These are phyloP conservation scores for Acanthamoeba culbertsoni DNA, from an alignment of 208 protist species.

Conservation along the genomic window DNA sequence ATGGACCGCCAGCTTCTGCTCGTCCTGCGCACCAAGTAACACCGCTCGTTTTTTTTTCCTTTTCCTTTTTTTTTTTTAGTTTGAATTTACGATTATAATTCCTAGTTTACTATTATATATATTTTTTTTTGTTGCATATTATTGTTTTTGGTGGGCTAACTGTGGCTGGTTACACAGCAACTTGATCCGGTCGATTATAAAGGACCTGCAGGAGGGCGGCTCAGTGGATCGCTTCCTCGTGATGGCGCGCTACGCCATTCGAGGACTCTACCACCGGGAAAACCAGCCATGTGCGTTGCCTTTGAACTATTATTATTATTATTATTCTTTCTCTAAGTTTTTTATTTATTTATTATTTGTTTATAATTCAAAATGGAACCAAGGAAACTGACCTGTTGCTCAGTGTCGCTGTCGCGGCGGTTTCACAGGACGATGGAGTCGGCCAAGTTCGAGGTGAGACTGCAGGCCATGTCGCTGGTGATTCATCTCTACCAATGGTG, in stretches of 20 bases:
- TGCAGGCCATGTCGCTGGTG: not conserved
- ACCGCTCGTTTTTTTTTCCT: not conserved
- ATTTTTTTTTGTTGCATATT: not conserved
- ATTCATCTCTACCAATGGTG: not conserved
- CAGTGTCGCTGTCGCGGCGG: not conserved
- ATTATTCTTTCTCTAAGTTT: not conserved
- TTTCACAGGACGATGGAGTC: not conserved
- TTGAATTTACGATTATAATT: not conserved
- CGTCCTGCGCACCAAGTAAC: slow-evolving; percentile 35
- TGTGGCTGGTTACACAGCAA: not conserved
- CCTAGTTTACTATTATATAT: no score
- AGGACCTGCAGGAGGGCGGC: not conserved
- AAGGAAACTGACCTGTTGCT: not conserved
- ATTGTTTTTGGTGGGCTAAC: not conserved
- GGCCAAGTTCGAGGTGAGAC: not conserved
- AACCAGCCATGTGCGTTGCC: not conserved
- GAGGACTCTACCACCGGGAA: not conserved
- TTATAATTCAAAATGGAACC: not conserved
- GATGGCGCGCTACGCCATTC: slow-evolving; percentile 14
- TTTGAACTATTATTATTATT: no score
- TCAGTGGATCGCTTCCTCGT: slow-evolving; percentile 3
- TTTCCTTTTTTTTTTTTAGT: not conserved
- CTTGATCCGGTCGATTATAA: slow-evolving; percentile 22
- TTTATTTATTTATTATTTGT: not conserved
- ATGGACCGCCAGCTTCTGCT: slow-evolving; percentile 25